Evolutionary conservation across 345 rosid genomes (phyloP), one percentile per base, ranked within the genome.

Genomic region (Pugionium dolabratum): DNA sequence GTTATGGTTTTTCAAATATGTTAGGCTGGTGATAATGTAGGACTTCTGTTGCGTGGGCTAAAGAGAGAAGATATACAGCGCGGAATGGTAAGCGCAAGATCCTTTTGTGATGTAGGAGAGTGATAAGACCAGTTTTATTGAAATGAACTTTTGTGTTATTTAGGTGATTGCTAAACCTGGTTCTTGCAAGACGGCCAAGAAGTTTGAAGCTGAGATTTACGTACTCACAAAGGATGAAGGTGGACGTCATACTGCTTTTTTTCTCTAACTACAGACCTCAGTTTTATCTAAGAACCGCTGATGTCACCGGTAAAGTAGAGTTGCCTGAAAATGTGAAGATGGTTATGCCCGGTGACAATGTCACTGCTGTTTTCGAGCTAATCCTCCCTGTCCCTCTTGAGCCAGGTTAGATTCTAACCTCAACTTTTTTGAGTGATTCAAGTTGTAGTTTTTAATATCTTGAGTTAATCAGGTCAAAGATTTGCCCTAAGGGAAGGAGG

Each of bases 331-430:
- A 76, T n/a, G 84, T 86, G 47, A 87, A 91, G 90, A 91, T 95
- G 98, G 98, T 91, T 59, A 79, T 89, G 98, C 98, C 99, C 7
- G 98, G 99, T 42, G 99, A 95, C 79, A 95, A 91, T n/a, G 96
- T 95, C 67, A 91, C 91, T 8, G 96, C 94, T 4, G 72, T 73
- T 50, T 91, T 95, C 37, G 99, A 91, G 81, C 79, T 89, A 57
- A 95, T 95, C 66, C 63, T 62, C 56, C 84, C 96, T 0, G 87
- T 89, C 73, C 99, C 99, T 28, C 89, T 95, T 39, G 95, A 91
- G 71, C 58, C 75, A 83, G 97, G 95, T 90, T 10, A 54, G 27
- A 18, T 27, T 59, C 44, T 54, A 10, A 25, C 7, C 7, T 37
- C 5, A 11, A 10, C 18, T 28, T 30, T 9, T 0, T 18, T 62